Evolutionary conservation across 768 basidiomycete species (phyloP).

Genomic region (Cubamyces lactineus): DNA sequence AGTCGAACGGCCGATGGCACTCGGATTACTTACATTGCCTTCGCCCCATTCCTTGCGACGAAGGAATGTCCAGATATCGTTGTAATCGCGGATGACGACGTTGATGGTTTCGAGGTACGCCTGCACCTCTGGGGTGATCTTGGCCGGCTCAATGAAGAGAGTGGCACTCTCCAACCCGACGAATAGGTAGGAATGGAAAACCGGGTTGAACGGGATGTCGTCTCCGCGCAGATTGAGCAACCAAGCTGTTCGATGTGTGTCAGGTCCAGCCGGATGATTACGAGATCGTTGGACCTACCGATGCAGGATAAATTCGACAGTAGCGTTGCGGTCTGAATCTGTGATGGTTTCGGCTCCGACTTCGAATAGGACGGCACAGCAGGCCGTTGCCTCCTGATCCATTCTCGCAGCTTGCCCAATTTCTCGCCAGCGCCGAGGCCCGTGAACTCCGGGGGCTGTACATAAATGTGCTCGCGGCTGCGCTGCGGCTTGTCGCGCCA

Average conservation of each 20-base stretch:
- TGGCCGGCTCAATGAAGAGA: slow-evolving; percentile 76
- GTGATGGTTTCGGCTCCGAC: slow-evolving; percentile 56
- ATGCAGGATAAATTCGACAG: slow-evolving; percentile 72
- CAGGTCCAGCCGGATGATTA: slow-evolving; percentile 4
- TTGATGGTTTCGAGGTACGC: slow-evolving; percentile 60
- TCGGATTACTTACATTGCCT: slow-evolving; percentile 56
- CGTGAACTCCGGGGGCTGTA: slow-evolving; percentile 73
- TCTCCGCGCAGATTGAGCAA: slow-evolving; percentile 86
- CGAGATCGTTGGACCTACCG: slow-evolving; percentile 47
- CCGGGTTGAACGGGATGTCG: slow-evolving; percentile 90
- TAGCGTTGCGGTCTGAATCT: slow-evolving; percentile 69
- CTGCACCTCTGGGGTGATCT: slow-evolving; percentile 61
- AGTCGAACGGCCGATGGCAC: not conserved
- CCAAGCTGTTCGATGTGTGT: slow-evolving; percentile 58
- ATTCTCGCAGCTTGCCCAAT: slow-evolving; percentile 67
- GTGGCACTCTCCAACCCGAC: slow-evolving; percentile 62
- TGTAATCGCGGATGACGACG: slow-evolving; percentile 68
- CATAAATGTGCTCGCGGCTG: slow-evolving; percentile 63
- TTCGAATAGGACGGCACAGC: slow-evolving; percentile 66
- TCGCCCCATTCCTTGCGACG: slow-evolving; percentile 75
- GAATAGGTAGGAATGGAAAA: slow-evolving; percentile 88
- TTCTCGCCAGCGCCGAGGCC: slow-evolving; percentile 71
- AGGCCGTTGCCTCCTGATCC: slow-evolving; percentile 66
- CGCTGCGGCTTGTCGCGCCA: slow-evolving; percentile 81
- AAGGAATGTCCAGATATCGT: slow-evolving; percentile 79